Evolutionary conservation across 768 basidiomycete species (phyloP).

Genomic region (Porphyrellus cyaneotinctus): DNA sequence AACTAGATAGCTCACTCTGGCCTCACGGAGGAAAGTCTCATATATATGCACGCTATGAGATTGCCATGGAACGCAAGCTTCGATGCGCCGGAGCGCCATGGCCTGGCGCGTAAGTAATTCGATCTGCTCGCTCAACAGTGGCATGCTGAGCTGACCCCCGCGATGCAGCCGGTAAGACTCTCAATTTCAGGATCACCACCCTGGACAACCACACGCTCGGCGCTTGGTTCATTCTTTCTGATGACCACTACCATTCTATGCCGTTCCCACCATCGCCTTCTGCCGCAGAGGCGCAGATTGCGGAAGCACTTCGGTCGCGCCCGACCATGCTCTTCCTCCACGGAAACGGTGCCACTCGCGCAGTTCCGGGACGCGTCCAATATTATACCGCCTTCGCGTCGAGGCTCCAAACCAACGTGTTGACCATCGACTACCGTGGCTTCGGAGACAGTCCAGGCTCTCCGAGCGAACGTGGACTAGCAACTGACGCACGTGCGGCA

Average conservation of each 20-base stretch:
- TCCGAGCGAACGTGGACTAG: conserved; percentile 73
- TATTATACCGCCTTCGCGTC: conserved; percentile 65
- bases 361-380: conserved; percentile 59
- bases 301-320: conserved; percentile 47
- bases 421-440: conserved; percentile 89
- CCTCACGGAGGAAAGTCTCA: conserved; percentile 33
- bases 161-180: conserved; percentile 65
- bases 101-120: conserved; percentile 66
- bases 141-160: background rate
- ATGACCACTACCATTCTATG: conserved; percentile 54
- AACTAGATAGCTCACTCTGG: conserved; percentile 16
- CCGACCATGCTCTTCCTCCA: conserved; percentile 92
- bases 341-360: conserved; percentile 84
- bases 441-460: conserved; percentile 82
- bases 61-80: conserved; percentile 63
- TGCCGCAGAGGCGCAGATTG: conserved; percentile 41
- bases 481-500: conserved; percentile 68
- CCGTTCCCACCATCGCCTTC: conserved; percentile 36
- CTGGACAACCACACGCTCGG: conserved; percentile 77
- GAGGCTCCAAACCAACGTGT: conserved; percentile 66
- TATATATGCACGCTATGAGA: conserved; percentile 66
- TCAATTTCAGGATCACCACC: conserved; percentile 67
- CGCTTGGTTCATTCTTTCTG: conserved; percentile 80
- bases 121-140: background rate
- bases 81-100: conserved; percentile 69